phyloP scores from a whole-genome alignment of 1,284 basidiomycete species.

The Papiliotrema fonsecae region DNA sequence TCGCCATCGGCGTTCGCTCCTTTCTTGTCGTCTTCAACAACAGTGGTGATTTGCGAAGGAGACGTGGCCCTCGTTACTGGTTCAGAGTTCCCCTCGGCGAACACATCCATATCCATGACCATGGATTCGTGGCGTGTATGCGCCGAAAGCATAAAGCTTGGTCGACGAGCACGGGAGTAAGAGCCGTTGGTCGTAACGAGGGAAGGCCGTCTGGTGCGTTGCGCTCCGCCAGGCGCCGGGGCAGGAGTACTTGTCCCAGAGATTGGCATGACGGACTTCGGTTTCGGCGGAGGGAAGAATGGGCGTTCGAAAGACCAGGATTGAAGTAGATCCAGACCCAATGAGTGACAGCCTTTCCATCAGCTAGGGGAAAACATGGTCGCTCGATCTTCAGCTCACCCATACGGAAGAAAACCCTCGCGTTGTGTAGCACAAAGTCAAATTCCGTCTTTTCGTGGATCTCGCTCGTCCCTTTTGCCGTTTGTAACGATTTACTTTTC shows the following conservation, averaged over 20 bases:
- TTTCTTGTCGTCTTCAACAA: neutral
- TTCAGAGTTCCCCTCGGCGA: slow-evolving; percentile 48
- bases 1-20: slow-evolving; percentile 1
- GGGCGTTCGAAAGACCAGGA: slow-evolving; percentile 88
- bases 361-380: slow-evolving; percentile 1
- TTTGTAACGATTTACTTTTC: slow-evolving; percentile 80
- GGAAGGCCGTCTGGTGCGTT: slow-evolving; percentile 7
- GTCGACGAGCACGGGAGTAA: slow-evolving; percentile 41
- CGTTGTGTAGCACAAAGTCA: slow-evolving; percentile 88
- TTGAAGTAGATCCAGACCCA: slow-evolving; percentile 78
- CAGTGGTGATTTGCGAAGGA: neutral
- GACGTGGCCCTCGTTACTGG: slow-evolving; percentile 59
- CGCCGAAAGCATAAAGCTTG: slow-evolving; percentile 55
- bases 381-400: too few species aligned
- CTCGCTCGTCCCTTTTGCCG: slow-evolving; percentile 82
- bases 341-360: slow-evolving; percentile 74
- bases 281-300: slow-evolving; percentile 42
- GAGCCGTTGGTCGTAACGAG: neutral
- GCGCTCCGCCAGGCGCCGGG: slow-evolving; percentile 10
- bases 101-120: slow-evolving; percentile 79
- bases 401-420: slow-evolving; percentile 85
- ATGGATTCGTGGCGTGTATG: slow-evolving; percentile 64
- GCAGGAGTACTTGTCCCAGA: slow-evolving; percentile 4
- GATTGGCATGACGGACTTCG: slow-evolving; percentile 6
- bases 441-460: slow-evolving; percentile 82